Evolutionary conservation across 2,329 filamentous ascomycete genomes (phyloP), one percentile per base, ranked within the genome.

Genomic region (Byssothecium circinans): DNA sequence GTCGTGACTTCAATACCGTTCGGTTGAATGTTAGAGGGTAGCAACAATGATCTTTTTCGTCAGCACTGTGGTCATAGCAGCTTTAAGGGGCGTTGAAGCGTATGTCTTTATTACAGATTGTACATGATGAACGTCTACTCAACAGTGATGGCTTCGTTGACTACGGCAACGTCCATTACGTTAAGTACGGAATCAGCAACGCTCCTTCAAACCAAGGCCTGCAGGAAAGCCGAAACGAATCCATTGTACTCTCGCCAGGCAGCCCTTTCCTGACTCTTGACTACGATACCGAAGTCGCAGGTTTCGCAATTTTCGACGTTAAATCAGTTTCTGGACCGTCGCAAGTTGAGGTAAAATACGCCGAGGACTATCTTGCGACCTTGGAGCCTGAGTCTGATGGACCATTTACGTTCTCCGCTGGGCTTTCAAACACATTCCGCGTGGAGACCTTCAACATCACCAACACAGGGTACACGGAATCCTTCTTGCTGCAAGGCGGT

Each of bases 371-470:
- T 10, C 19, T n/a, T 2, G 20, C 38, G 2, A 19, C 57, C 2
- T 19, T 30, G 2, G 23, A 47, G 7, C 27, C 35, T 1, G 46
- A 33, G 32, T 34, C 53, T 8, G 50, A 60, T 10, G 54, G 57
- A 10, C 57, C 57, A 2, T 58, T 47, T 50, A 59, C 52, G 4
- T 58, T 53, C 17, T 55, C 54, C 12, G 55, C 55, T 6, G 48
- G 52, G 4, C 36, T 58, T 0, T 45, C 56, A 2, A 57, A 53
- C 43, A 63, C 58, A 1, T 74, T 71, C 45, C 66, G 73, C 2
- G 57, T 67, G 3, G 71, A 75, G 45, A 74, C 71, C 0, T 70
- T 74, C 48, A 64, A 73, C 10, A 30, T 75, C n/a, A 70, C 65
- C 0, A 35, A 47, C 0, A 8, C 42, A 1, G 71, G 73, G 2